A percentile compares a stretch with the other conserved stretches of the same genome.
Evolutionary conservation across 2,329 filamentous ascomycete genomes (phyloP).

Genomic region (Periconia sp.): DNA sequence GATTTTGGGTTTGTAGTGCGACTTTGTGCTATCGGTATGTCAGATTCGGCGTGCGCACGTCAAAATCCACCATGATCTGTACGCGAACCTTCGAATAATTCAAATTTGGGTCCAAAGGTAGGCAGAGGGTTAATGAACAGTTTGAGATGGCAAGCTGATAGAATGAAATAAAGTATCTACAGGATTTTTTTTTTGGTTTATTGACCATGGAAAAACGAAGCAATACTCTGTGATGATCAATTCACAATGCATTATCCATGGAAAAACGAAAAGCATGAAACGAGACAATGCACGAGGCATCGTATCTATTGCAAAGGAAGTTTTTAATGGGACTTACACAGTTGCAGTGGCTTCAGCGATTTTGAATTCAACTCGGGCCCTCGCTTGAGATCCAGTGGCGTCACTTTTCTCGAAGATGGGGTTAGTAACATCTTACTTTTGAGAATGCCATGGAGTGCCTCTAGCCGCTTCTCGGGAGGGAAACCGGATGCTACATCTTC

Average conservation of each 20-base stretch:
- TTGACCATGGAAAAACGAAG: not conserved
- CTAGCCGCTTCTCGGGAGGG: not conserved
- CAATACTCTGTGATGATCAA: no score
- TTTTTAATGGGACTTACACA: slow-evolving; percentile 6
- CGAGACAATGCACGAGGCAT: not conserved
- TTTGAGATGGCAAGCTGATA: no score
- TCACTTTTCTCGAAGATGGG: slow-evolving; percentile 1
- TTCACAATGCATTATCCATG: no score
- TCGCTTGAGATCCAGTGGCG: slow-evolving; percentile 2
- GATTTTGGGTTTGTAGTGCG: not conserved
- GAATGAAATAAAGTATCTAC: no score
- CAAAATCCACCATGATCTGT: no score
- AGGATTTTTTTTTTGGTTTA: no score
- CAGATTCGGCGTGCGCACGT: not conserved
- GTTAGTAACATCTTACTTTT: slow-evolving; percentile 1
- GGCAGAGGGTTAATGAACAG: no score
- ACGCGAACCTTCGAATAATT: no score
- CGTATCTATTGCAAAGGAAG: not conserved
- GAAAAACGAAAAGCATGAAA: no score
- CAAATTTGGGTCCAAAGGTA: no score
- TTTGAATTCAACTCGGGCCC: not conserved
- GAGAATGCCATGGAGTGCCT: slow-evolving; percentile 15
- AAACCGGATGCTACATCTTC: slow-evolving; percentile 1
- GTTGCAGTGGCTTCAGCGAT: slow-evolving; percentile 3
- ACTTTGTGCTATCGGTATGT: slow-evolving; percentile 6